These are phyloP conservation scores for Mortierella sp. DNA, from an alignment of 371 early-diverging fungal species.

Conservation along the genomic window DNA sequence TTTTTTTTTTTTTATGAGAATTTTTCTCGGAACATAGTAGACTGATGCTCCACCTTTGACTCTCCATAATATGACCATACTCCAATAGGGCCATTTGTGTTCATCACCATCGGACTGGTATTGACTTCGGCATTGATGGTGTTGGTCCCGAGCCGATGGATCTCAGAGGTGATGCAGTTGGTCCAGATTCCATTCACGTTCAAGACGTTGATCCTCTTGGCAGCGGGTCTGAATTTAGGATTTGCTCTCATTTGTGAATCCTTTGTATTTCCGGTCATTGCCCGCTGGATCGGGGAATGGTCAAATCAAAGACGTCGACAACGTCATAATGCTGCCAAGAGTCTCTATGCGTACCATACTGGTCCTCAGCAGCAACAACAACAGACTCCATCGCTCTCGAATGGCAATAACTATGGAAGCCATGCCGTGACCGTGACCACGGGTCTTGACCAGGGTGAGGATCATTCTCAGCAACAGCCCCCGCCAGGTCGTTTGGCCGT, in stretches of 20 bases:
- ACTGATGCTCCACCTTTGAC: no score
- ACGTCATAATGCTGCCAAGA: not conserved
- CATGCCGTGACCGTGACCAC: no score
- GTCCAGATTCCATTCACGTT: constrained; percentile 40
- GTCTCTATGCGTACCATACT: no score
- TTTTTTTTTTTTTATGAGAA: not conserved
- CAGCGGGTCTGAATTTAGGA: constrained; percentile 22
- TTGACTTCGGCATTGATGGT: constrained; percentile 27
- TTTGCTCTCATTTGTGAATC: constrained; percentile 27
- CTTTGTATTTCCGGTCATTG: constrained; percentile 32
- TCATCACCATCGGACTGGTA: constrained; percentile 29
- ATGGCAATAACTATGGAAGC: no score
- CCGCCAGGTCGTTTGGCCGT: no score
- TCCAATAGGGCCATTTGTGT: constrained; percentile 41
- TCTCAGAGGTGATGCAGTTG: constrained; percentile 31
- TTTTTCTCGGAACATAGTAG: no score
- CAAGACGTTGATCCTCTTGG: constrained; percentile 27
- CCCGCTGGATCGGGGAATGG: constrained; percentile 15
- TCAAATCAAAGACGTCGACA: not conserved
- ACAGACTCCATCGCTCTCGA: no score
- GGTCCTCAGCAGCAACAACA: no score
- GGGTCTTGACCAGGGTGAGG: no score
- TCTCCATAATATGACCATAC: not conserved
- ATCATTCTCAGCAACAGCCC: no score
- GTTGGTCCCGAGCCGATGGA: constrained; percentile 30